Evolutionary conservation across 2,329 filamentous ascomycete species (phyloP).

Genomic region (Paecilomyces sp.): DNA sequence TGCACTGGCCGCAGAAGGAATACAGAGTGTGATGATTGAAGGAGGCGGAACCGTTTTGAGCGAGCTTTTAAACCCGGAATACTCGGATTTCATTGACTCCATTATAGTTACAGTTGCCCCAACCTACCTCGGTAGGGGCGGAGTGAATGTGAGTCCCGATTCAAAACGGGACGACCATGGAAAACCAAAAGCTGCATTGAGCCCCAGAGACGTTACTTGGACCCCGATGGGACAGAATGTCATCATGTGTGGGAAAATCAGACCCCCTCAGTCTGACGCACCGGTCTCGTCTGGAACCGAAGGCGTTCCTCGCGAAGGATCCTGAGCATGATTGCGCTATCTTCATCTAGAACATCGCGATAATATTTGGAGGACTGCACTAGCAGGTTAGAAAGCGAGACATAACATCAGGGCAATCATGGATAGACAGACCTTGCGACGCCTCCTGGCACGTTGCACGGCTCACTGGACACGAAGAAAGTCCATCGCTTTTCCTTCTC

Average conservation of each 20-base stretch:
- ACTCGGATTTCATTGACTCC: conserved; percentile 60
- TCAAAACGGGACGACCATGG: conserved; percentile 46
- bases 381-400: not conserved
- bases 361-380: conserved; percentile 9
- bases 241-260: conserved; percentile 65
- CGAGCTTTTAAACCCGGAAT: conserved; percentile 59
- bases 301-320: conserved; percentile 6
- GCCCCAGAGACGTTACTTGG: conserved; percentile 64
- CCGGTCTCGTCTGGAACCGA: conserved; percentile 10
- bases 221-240: conserved; percentile 74
- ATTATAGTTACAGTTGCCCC: conserved; percentile 87
- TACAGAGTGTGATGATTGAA: conserved; percentile 84
- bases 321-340: not conserved
- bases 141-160: conserved; percentile 69
- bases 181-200: conserved; percentile 53
- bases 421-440: not conserved
- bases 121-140: conserved; percentile 77
- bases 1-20: conserved; percentile 50
- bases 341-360: conserved; percentile 9
- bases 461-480: conserved; percentile 15
- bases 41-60: conserved; percentile 81
- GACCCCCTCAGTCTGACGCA: conserved; percentile 8
- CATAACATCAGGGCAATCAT: not conserved
- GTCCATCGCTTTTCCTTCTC: conserved; percentile 10
- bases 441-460: conserved; percentile 10